Evolutionary conservation across 2,329 filamentous ascomycete genomes (phyloP), one percentile per base, ranked within the genome.

Genomic region (Sphaerulina vaccinii): DNA sequence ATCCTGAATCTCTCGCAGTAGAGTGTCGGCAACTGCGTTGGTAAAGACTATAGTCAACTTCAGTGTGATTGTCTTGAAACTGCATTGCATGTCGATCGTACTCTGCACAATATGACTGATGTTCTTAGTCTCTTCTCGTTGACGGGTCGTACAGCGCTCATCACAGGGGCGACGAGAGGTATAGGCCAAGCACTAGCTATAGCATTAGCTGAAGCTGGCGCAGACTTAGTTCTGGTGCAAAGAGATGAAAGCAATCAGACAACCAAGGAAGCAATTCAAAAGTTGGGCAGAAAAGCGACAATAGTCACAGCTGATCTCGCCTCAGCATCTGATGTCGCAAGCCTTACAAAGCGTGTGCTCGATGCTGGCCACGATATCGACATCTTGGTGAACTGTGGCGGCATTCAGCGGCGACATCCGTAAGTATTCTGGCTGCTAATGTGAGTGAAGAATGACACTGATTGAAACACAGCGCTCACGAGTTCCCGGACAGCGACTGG

Each of bases 311-410:
- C 82, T 15, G 87, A 92, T 71, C 80, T 91, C 18, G 75, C 82
- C 33, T 82, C 78, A 2, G 67, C 75, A 8, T 62, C 72, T 19
- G 79, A 82, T 19, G 83, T 90, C 41, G 71, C 77, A 11, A 70
- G 72, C 1, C 75, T 90, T 2, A 73, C 82, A 1, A 80, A 84
- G 21, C 71, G 72, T 13, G 70, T 90, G 48, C 74, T 88, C n/a
- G 72, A 75, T 38, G 81, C 84, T 64, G 79, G 79, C 38, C 71
- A 76, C 55, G 78, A 81, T 66, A 81, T 93, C 57, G 80, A 87
- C 65, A 88, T 95, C 65, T 80, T 95, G 5, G 74, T 95, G 61
- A 95, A 91, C 73, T 91, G 87, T 71, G 90, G 87, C 13, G 90
- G 90, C 21, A 91, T 95, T 67, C 90, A 95, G 71, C 79, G 84